Percentiles rank a stretch among this genome's conserved stretches.
These are phyloP conservation scores for Xylaria sp. DNA, from an alignment of 2,329 filamentous ascomycete species.

Conservation along the genomic window DNA sequence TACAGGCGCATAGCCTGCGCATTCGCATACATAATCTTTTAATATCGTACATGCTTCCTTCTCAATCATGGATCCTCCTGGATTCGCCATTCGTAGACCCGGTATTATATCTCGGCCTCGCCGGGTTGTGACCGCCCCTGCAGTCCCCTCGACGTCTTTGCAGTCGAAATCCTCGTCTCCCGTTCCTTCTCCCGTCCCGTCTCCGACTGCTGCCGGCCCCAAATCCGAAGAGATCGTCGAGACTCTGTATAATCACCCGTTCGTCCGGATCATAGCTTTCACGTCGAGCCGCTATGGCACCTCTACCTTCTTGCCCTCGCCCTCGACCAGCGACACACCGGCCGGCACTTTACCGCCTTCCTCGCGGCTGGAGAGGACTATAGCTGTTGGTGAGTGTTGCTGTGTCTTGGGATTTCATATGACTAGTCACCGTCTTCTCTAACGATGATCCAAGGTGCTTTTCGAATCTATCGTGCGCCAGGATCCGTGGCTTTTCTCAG, in stretches of 20 bases:
- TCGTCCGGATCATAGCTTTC: constrained; percentile 62
- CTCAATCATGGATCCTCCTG: constrained; percentile 18
- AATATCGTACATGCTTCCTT: background rate
- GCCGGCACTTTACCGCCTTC: constrained; percentile 29
- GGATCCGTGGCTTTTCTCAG: constrained; percentile 84
- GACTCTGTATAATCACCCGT: constrained; percentile 68
- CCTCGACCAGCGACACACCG: constrained; percentile 30
- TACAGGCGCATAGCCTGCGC: constrained; percentile 10
- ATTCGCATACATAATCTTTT: background rate
- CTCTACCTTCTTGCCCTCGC: constrained; percentile 26
- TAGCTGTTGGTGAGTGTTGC: constrained; percentile 61
- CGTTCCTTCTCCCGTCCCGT: background rate
- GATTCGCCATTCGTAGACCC: constrained; percentile 7
- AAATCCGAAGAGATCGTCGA: constrained; percentile 46
- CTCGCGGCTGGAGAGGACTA: constrained; percentile 45
- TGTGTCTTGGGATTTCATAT: background rate
- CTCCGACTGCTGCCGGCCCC: constrained; percentile 8
- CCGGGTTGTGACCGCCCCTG: constrained; percentile 37
- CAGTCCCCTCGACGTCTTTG: constrained; percentile 24
- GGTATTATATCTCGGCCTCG: constrained; percentile 25
- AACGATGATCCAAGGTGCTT: constrained; percentile 47
- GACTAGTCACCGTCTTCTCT: background rate
- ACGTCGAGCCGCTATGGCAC: constrained; percentile 28
- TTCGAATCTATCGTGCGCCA: constrained; percentile 80
- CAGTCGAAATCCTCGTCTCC: constrained; percentile 15